Evolutionary conservation across 768 basidiomycete genomes (phyloP).

Genomic region (Termitomyces heimii): DNA sequence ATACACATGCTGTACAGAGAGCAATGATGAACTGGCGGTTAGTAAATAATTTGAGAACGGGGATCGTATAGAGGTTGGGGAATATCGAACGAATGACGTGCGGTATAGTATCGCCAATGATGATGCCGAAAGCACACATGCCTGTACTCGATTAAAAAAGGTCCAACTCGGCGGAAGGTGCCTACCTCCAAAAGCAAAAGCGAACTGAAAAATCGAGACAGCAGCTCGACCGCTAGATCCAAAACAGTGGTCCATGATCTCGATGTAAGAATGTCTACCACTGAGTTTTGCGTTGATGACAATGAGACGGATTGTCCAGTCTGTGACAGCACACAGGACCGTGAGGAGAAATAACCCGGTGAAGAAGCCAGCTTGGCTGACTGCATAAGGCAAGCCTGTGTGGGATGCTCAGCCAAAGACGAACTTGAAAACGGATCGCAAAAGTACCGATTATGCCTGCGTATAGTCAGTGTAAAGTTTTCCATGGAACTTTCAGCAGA

Average conservation of each 20-base stretch:
- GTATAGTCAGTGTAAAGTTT: neutral
- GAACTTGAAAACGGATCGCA: neutral
- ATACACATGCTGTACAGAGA: slow-evolving; percentile 81
- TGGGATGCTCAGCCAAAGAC: slow-evolving; percentile 6
- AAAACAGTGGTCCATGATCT: slow-evolving; percentile 92
- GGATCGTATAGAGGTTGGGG: slow-evolving; percentile 59
- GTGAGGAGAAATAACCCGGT: slow-evolving; percentile 80
- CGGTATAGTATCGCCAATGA: slow-evolving; percentile 96
- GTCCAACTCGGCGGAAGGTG: neutral
- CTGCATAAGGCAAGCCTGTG: slow-evolving; percentile 86
- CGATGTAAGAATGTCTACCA: slow-evolving; percentile 87
- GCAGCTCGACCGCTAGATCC: slow-evolving; percentile 88
- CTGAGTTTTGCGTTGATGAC: slow-evolving; percentile 95
- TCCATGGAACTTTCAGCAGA: slow-evolving; percentile 14
- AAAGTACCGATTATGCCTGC: slow-evolving; percentile 21
- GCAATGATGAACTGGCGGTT: slow-evolving; percentile 88
- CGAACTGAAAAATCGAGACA: slow-evolving; percentile 95
- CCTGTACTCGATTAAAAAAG: slow-evolving; percentile 38
- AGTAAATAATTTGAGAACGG: slow-evolving; percentile 70
- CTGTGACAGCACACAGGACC: slow-evolving; percentile 78
- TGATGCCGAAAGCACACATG: slow-evolving; percentile 98
- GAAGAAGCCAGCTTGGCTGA: slow-evolving; percentile 92
- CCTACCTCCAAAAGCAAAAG: slow-evolving; percentile 94
- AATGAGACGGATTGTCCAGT: slow-evolving; percentile 97
- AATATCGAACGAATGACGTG: slow-evolving; percentile 88